Conservation (phyloP, 208 protist species). For the Trypanosoma lewisi region DNA sequence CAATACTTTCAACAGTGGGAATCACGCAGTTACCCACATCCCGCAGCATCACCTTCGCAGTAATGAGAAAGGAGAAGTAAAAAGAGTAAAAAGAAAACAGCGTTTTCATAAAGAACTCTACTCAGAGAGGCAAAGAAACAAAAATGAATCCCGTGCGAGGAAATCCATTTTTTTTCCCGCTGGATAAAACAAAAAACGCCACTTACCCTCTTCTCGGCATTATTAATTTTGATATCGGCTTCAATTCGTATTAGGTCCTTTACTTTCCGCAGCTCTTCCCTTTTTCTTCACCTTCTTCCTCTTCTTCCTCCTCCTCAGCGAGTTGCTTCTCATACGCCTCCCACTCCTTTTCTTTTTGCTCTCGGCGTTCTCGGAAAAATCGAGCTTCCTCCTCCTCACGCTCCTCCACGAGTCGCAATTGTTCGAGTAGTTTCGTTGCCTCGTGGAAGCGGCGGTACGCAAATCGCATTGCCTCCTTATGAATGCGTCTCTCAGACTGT, state of each 20-base stretch:
- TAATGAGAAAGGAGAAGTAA: neutral
- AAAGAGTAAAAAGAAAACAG: slow-evolving; percentile 10
- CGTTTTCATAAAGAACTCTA: too few relatives aligned
- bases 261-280: neutral
- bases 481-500: slow-evolving; percentile 27
- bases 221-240: too few relatives aligned
- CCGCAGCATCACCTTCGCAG: neutral
- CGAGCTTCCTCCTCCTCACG: slow-evolving; percentile 69
- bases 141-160: too few relatives aligned
- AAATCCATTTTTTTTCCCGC: too few relatives aligned
- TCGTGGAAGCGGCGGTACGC: slow-evolving; percentile 63
- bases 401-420: slow-evolving; percentile 82
- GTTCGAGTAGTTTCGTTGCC: slow-evolving; percentile 63
- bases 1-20: slow-evolving; percentile 14
- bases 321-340: slow-evolving; percentile 37
- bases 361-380: slow-evolving; percentile 68
- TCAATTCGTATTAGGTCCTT: neutral
- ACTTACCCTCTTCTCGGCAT: too few relatives aligned
- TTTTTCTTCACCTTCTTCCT: slow-evolving; percentile 21
- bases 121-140: too few relatives aligned
- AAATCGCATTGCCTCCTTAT: slow-evolving; percentile 47
- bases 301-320: slow-evolving; percentile 27
- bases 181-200: neutral
- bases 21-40: neutral
- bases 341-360: slow-evolving; percentile 80